Evolutionary conservation across 441 rosid species (phyloP), one percentile per base, ranked within the genome.

Genomic region (Manihot esculenta): DNA sequence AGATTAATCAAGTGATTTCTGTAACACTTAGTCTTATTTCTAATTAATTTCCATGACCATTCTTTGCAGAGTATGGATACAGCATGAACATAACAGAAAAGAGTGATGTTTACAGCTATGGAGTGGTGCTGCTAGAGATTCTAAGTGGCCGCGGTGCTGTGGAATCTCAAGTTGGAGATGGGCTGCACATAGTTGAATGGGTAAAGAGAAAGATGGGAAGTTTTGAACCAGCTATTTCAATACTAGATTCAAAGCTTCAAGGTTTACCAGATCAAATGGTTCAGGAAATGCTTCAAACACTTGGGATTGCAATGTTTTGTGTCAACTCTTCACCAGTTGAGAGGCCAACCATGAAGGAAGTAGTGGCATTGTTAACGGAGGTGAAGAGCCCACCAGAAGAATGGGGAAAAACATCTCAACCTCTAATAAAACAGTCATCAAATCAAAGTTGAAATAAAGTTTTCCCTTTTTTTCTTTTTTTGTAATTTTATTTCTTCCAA

Each of bases 191-290:
- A 21, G 97, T 94, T 0, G 99, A 91, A 71, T 94, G 99, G 97
- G 95, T 94, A 76, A 91, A 90, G 80, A 90, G 79, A 79, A 91
- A 91, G 79, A 90, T 94, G 99, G 97, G 92, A n/a, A 91, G 97
- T 79, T 94, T 88, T 11, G 97, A 94, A 73, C 99, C 93, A 12
- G 96, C 95, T 0, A 66, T 76, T 45, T 86, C 93, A 0, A 83
- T 94, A 35, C 90, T 94, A 1, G 99, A 94, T 57, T 68, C 77
- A 0, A 91, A 92, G 82, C 93, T 94, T 2, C 99, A 88, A 73
- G 86, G 95, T 24, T 53, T 94, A 64, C 92, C 96, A 0, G 97
- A 91, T 76, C 99, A 90, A 72, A 88, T 94, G 71, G 93, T 94
- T 64, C 97, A 94, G 41, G 97, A 94, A 76, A 91, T 94, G 97